phyloP scores from a whole-genome alignment of 106 monocot genomes.

The Dendrobium huoshanense region DNA sequence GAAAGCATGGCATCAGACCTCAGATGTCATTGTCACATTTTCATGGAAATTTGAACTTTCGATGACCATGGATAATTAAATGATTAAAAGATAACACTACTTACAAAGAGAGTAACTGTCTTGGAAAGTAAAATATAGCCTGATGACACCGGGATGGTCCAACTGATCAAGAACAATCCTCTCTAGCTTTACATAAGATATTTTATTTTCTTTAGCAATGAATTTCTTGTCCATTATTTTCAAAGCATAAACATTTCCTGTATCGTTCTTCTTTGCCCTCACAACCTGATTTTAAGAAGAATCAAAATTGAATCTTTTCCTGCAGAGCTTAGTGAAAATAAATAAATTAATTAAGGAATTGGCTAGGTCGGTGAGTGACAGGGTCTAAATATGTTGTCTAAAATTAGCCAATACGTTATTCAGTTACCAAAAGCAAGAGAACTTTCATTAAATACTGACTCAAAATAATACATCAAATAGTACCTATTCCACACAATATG shows the following conservation, averaged over 20 bases:
- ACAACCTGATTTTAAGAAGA: conserved; percentile 53
- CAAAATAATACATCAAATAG: background rate
- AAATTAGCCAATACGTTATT: background rate
- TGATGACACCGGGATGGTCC: conserved; percentile 92
- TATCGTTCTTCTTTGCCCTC: conserved; percentile 90
- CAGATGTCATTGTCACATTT: background rate
- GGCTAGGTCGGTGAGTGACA: background rate
- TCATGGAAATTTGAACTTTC: background rate
- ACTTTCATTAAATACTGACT: background rate
- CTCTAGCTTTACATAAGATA: conserved; percentile 85
- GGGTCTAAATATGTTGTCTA: background rate
- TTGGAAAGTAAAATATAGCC: conserved; percentile 91
- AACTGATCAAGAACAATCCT: conserved; percentile 95
- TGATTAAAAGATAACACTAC: conserved; percentile 17
- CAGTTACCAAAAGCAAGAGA: conserved; percentile 1
- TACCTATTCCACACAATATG: background rate
- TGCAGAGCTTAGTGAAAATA: background rate
- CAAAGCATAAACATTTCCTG: conserved; percentile 82
- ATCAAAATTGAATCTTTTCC: background rate
- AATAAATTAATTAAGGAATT: background rate
- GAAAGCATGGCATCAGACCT: background rate
- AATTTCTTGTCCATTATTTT: conserved; percentile 99
- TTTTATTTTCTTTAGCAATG: conserved; percentile 99
- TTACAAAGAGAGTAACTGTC: conserved; percentile 90
- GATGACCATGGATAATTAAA: background rate